Evolutionary conservation across 2,329 filamentous ascomycete genomes (phyloP).

Genomic region (Scopulariopsis brevicaulis): DNA sequence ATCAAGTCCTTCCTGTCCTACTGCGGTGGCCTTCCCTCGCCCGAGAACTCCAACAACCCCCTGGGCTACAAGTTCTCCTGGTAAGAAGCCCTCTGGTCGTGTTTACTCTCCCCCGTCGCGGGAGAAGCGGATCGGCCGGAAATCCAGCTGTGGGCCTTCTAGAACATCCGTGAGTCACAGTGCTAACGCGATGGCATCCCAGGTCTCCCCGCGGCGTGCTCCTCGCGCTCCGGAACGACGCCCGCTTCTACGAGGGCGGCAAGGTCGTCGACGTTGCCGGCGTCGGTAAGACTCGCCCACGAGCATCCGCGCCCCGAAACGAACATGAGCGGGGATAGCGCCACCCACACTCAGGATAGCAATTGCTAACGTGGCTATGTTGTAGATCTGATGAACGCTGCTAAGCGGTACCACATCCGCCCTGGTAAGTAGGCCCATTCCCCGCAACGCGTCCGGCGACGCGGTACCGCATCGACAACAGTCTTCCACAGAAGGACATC

Average conservation of each 20-base stretch:
- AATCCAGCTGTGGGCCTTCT: neutral
- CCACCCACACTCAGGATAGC: slow-evolving; percentile 5
- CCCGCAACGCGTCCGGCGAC: too few species aligned
- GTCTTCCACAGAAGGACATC: too few species aligned
- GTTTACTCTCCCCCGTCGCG: too few species aligned
- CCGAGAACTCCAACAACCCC: slow-evolving; percentile 72
- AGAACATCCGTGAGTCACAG: neutral
- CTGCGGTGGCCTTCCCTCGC: slow-evolving; percentile 68
- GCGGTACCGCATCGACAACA: too few species aligned
- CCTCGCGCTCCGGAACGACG: slow-evolving; percentile 76
- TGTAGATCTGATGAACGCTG: slow-evolving; percentile 69
- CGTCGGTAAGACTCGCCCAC: neutral
- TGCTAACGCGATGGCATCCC: neutral
- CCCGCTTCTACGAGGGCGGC: slow-evolving; percentile 71
- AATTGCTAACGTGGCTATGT: neutral
- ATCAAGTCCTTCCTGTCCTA: slow-evolving; percentile 72
- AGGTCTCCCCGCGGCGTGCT: slow-evolving; percentile 60
- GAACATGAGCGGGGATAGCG: neutral
- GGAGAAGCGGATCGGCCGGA: too few species aligned
- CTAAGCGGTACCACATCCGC: slow-evolving; percentile 87
- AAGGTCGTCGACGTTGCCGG: slow-evolving; percentile 56
- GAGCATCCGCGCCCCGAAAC: neutral
- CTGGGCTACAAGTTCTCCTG: slow-evolving; percentile 82
- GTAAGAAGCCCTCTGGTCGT: slow-evolving; percentile 25
- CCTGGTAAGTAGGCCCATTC: slow-evolving; percentile 15